Percentiles rank a stretch among this genome's conserved stretches.
Evolutionary conservation across 345 rosid species (phyloP).

Genomic region (Citrus hindsii): DNA sequence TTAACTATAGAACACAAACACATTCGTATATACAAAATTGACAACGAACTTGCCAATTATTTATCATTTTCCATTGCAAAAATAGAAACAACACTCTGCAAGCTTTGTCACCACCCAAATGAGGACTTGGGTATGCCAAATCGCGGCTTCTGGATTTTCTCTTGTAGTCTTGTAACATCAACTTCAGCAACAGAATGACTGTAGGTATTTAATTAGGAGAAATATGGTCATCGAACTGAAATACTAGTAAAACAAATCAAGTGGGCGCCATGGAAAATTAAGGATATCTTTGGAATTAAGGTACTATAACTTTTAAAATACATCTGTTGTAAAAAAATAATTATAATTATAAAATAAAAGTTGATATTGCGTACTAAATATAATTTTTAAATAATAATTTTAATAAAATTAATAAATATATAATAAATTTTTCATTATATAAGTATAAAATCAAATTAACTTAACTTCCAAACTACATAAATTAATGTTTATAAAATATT

Average conservation of each 20-base stretch:
- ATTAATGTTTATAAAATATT: too few relatives aligned
- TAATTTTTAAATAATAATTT: too few relatives aligned
- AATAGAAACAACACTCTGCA: not conserved
- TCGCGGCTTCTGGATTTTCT: not conserved
- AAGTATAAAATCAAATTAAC: fast-evolving
- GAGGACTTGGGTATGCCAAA: not conserved
- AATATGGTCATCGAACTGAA: not conserved
- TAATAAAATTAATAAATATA: too few relatives aligned
- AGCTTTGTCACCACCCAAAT: not conserved
- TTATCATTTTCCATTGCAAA: not conserved
- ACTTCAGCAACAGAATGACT: not conserved
- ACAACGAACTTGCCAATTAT: not conserved
- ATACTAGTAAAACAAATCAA: too few relatives aligned
- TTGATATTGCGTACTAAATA: too few relatives aligned
- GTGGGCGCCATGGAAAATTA: too few relatives aligned
- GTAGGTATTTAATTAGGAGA: not conserved
- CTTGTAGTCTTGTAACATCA: not conserved
- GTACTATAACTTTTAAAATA: fast-evolving
- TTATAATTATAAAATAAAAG: too few relatives aligned
- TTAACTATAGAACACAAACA: not conserved
- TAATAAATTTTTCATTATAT: too few relatives aligned
- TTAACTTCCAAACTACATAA: fast-evolving
- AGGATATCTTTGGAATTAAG: fast-evolving
- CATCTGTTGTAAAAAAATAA: fast-evolving
- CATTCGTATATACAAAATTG: not conserved